Percentiles rank a stretch among this genome's conserved stretches.
Evolutionary conservation across 2,329 filamentous ascomycete genomes (phyloP).

Genomic region (Ceratocystis colombiana): DNA sequence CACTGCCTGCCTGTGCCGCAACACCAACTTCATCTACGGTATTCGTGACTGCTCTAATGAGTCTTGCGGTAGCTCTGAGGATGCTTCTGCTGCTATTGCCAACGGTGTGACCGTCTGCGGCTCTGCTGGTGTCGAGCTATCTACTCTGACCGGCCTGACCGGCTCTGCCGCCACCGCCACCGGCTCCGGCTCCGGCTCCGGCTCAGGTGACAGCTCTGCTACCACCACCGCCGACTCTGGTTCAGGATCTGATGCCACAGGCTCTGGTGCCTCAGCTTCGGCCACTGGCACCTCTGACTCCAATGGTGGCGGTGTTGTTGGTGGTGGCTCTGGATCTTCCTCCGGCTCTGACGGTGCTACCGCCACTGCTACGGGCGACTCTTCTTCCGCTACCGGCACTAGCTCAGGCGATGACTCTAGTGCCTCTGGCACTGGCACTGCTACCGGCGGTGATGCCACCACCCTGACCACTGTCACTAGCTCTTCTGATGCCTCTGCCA

Average conservation of each 20-base stretch:
- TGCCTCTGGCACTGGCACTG: constrained; percentile 25
- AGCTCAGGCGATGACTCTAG: constrained; percentile 9
- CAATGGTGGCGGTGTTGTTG: not conserved
- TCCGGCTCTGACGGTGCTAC: constrained; percentile 9
- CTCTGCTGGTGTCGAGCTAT: constrained; percentile 16
- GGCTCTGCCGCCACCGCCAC: constrained; percentile 27
- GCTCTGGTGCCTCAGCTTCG: constrained; percentile 24
- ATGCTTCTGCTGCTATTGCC: constrained; percentile 34
- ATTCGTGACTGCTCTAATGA: constrained; percentile 43
- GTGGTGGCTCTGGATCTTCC: constrained; percentile 17
- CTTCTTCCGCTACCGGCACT: not conserved
- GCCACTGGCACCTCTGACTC: constrained; percentile 5
- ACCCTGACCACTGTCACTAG: constrained; percentile 28
- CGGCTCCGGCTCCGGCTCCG: constrained; percentile 25
- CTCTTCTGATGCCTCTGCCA: constrained; percentile 27
- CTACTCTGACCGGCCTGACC: constrained; percentile 27
- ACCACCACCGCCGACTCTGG: constrained; percentile 20
- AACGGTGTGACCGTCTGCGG: constrained; percentile 37
- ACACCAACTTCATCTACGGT: constrained; percentile 40
- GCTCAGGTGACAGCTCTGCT: constrained; percentile 2
- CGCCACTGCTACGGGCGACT: constrained; percentile 7
- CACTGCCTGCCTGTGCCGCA: constrained; percentile 40
- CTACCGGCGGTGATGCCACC: constrained; percentile 20
- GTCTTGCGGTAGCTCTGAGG: constrained; percentile 33
- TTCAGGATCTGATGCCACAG: constrained; percentile 19